Percentiles rank a stretch among this genome's conserved stretches.
Conservation (phyloP, 1,284 basidiomycete species). For the Cerrena zonata region DNA sequence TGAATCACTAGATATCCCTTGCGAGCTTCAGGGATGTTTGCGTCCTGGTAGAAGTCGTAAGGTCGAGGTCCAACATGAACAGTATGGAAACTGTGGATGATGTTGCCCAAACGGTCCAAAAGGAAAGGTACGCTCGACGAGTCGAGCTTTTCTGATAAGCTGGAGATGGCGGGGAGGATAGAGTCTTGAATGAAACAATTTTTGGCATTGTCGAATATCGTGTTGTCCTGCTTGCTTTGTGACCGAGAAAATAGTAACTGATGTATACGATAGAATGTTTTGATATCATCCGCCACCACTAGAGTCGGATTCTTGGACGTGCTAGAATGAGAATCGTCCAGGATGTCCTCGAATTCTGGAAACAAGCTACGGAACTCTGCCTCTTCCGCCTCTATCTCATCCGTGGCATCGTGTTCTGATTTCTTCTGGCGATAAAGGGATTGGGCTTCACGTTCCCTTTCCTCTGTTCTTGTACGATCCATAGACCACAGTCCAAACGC, state of each 20-base stretch:
- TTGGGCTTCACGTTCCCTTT: conserved; percentile 59
- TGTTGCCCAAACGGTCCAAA: conserved; percentile 37
- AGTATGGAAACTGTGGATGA: conserved; percentile 24
- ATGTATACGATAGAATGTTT: conserved; percentile 35
- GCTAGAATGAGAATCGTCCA: conserved; percentile 29
- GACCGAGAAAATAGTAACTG: conserved; percentile 23
- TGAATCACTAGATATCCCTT: conserved; percentile 54
- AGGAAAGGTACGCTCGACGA: conserved; percentile 43
- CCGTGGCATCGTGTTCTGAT: conserved; percentile 51
- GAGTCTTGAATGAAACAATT: neutral
- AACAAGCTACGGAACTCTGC: conserved; percentile 79
- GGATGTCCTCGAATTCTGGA: conserved; percentile 72
- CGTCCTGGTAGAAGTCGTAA: conserved; percentile 78
- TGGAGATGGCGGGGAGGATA: conserved; percentile 11
- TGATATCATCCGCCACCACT: conserved; percentile 10
- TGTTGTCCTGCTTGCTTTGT: too few species aligned
- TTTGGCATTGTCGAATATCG: neutral
- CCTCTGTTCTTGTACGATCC: conserved; percentile 67
- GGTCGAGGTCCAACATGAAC: conserved; percentile 15
- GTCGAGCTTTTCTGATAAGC: conserved; percentile 45
- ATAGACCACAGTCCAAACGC: conserved; percentile 78
- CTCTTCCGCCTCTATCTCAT: conserved; percentile 75
- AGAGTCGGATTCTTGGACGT: neutral
- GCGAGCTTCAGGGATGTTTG: conserved; percentile 65
- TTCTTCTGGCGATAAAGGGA: conserved; percentile 77